Evolutionary conservation across 345 rosid genomes (phyloP).

Genomic region (Linum usitatissimum): DNA sequence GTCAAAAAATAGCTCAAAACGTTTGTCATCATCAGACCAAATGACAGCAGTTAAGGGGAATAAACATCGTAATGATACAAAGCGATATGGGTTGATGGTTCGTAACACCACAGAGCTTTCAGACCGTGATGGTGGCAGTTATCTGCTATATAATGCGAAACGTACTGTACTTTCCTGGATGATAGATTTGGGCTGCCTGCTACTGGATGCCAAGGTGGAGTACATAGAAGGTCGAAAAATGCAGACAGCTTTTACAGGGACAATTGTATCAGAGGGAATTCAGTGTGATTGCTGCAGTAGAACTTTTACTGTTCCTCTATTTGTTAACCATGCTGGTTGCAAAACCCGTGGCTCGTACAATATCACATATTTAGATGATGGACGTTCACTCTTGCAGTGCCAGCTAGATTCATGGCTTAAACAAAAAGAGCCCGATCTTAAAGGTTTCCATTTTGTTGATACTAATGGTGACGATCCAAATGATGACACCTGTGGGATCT

Average conservation of each 20-base stretch:
- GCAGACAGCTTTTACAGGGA: conserved; percentile 33
- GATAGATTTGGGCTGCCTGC: conserved; percentile 57
- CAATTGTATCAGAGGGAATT: conserved; percentile 53
- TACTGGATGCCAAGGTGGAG: conserved; percentile 47
- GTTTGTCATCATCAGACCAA: conserved; percentile 11
- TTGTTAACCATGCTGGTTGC: conserved; percentile 64
- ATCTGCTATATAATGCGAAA: conserved; percentile 60
- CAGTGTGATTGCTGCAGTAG: conserved; percentile 63
- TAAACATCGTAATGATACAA: conserved; percentile 41
- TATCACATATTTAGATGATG: conserved; percentile 57
- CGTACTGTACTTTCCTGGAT: conserved; percentile 77
- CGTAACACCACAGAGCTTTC: conserved; percentile 48
- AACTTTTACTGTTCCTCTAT: conserved; percentile 37
- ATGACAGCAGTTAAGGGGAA: conserved; percentile 24
- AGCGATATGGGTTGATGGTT: conserved; percentile 48
- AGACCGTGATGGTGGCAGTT: conserved; percentile 38
- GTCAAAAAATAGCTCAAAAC: conserved; percentile 21
- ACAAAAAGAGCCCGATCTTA: conserved; percentile 39
- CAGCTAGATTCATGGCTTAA: conserved; percentile 60
- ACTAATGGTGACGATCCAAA: conserved; percentile 64
- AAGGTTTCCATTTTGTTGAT: conserved; percentile 59
- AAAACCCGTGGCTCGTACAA: conserved; percentile 33
- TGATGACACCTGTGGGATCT: conserved; percentile 91
- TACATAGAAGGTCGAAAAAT: conserved; percentile 35
- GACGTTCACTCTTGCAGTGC: conserved; percentile 60